Base-by-base conservation (phyloP, 2,329 filamentous ascomycete species). In the Trichothecium roseum region DNA sequence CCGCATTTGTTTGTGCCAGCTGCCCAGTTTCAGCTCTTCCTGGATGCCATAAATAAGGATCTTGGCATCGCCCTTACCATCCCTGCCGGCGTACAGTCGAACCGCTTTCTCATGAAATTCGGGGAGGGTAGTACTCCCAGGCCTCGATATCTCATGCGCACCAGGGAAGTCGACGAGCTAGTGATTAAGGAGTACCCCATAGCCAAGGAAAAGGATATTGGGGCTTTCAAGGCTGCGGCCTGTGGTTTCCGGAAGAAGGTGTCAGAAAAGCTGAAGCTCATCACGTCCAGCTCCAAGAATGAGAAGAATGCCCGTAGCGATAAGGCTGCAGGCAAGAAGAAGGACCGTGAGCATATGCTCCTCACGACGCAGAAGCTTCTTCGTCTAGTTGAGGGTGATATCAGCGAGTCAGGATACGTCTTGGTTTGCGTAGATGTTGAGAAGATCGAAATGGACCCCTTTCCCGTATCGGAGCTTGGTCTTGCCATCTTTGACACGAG, bases 361-460 rank as follows among this genome's bases (percentile, higher is more conserved):
- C 74, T 76, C 44, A 69, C 80, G 31, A 64, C 73, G 7, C 81
- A 88, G 51, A 64, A 73, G 35, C 84, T 84, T 47, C 68, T 94
- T 2, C 84, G 84, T 4, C 60, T 93, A 4, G 38, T 37, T 14
- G 42, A 37, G 8, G 28, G 28, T 2, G n/a, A 14, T 22, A 28
- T 30, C 14, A 3, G 14, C 4, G 8, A 31, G 12, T 30, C 22
- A 16, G 14, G 18, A 5, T 29, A 20, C 5, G 67, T 93, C 7
- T 81, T 95, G 45, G 65, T 94, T 39, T 77, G 73, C 42, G 66
- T 96, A 30, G 91, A 98, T 47, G 64, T 91, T 22, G 91, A 98
- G 56, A 78, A 81, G 2, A 84, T 79, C 39, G 91, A 98, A 54
- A 59, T 61, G 16, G 64, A 73, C 30, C 72, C 76, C 10, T 62